Evolutionary conservation across 208 protist genomes (phyloP).

Genomic region (Balamuthia mandrillaris): DNA sequence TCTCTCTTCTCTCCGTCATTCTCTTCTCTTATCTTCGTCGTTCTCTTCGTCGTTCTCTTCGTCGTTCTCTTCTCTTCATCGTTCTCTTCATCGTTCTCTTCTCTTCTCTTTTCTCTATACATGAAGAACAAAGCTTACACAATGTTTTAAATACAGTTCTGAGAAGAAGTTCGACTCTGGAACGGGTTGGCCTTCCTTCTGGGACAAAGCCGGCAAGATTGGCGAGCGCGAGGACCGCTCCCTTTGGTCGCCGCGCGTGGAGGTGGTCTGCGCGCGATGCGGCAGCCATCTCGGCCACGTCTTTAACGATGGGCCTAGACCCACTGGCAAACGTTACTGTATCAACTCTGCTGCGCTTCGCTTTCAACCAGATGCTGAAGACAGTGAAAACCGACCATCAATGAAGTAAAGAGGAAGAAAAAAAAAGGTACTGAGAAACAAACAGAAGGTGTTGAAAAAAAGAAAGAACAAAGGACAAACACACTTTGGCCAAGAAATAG

Average conservation of each 20-base stretch:
- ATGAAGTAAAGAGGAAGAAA: background rate
- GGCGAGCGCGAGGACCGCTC: background rate
- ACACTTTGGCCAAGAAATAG: no score
- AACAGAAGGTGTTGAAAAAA: background rate
- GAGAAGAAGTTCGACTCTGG: background rate
- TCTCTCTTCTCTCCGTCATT: background rate
- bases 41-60: background rate
- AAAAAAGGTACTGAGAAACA: background rate
- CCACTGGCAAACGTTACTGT: slow-evolving; percentile 1
- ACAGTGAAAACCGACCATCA: no score
- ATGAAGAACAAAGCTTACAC: no score
- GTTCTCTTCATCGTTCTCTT: background rate
- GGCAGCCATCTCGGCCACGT: background rate
- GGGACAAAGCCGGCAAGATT: background rate
- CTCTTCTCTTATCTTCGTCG: background rate
- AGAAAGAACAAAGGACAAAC: background rate
- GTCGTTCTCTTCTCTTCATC: background rate
- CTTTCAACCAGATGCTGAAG: background rate
- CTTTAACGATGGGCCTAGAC: slow-evolving; percentile 7
- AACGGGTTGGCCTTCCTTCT: slow-evolving; percentile 26
- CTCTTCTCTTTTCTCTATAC: background rate
- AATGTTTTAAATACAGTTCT: no score
- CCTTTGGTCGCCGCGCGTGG: background rate
- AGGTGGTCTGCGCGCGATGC: slow-evolving; percentile 1
- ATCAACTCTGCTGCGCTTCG: slow-evolving; percentile 9